These are phyloP conservation scores for Tolypocladium tropicale DNA, from an alignment of 2,329 filamentous ascomycete species.

Conservation along the genomic window DNA sequence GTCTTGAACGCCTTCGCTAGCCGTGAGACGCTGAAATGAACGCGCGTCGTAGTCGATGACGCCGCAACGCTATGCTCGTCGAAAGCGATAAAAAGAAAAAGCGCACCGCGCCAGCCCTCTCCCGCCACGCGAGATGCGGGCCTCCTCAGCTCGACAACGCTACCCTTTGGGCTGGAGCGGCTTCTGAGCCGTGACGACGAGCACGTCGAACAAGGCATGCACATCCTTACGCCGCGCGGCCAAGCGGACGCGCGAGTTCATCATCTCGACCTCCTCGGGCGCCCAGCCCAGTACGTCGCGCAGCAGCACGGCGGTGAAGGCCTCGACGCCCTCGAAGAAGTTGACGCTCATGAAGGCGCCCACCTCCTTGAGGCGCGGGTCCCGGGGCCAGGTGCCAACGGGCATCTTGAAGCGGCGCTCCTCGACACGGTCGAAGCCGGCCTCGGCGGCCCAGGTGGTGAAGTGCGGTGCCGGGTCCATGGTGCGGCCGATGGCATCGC, in stretches of 20 bases:
- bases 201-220: slow-evolving; percentile 20
- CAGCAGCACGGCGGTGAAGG: slow-evolving; percentile 25
- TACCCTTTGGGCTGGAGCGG: neutral
- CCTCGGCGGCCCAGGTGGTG: slow-evolving; percentile 16
- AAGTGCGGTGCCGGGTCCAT: slow-evolving; percentile 19
- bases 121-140: too few species aligned
- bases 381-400: slow-evolving; percentile 29
- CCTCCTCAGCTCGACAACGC: neutral
- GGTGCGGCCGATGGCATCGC: slow-evolving; percentile 16
- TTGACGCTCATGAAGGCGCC: slow-evolving; percentile 27
- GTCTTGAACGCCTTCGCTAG: neutral
- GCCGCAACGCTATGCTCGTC: neutral
- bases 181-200: slow-evolving; percentile 19
- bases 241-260: slow-evolving; percentile 13
- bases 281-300: slow-evolving; percentile 27
- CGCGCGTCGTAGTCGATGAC: neutral
- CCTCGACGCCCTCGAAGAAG: slow-evolving; percentile 25
- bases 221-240: slow-evolving; percentile 13
- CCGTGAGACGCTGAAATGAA: neutral
- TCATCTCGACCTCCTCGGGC: slow-evolving; percentile 32
- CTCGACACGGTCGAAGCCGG: slow-evolving; percentile 18
- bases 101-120: too few species aligned
- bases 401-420: slow-evolving; percentile 24
- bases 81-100: too few species aligned
- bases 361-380: slow-evolving; percentile 29